phyloP scores from a whole-genome alignment of 345 rosid species.

The Corymbia maculata region DNA sequence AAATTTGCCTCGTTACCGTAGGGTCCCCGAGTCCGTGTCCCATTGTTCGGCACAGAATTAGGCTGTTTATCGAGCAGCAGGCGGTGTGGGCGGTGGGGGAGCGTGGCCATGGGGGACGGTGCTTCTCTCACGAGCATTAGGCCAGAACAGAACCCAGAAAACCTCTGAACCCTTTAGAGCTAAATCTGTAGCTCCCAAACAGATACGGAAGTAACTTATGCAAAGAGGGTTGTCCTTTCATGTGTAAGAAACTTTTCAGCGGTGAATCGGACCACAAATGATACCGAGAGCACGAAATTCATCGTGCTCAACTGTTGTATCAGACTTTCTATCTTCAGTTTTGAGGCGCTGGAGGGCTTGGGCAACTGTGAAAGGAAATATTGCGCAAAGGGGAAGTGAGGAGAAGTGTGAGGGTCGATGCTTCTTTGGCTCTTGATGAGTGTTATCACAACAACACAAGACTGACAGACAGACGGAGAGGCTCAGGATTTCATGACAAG shows the following conservation, averaged over 20 bases:
- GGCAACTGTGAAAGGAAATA: background rate
- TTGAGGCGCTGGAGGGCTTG: background rate
- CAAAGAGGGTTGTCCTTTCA: slow-evolving; percentile 1
- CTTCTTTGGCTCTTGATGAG: background rate
- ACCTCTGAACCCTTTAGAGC: background rate
- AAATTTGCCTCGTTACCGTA: slow-evolving; percentile 37
- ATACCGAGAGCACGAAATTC: slow-evolving; percentile 23
- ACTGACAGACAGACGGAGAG: background rate
- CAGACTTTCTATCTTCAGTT: background rate
- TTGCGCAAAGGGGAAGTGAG: background rate
- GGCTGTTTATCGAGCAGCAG: slow-evolving; percentile 22
- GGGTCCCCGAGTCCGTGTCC: slow-evolving; percentile 5
- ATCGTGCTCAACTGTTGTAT: background rate
- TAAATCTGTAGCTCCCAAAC: background rate
- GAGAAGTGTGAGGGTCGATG: background rate
- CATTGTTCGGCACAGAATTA: slow-evolving; percentile 2
- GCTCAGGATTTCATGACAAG: background rate
- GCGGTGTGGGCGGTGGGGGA: slow-evolving; percentile 28
- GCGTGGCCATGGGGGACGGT: background rate
- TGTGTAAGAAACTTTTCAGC: background rate
- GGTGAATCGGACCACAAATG: slow-evolving; percentile 35
- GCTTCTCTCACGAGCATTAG: background rate
- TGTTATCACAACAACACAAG: background rate
- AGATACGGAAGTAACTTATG: background rate
- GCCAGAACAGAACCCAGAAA: background rate